These are phyloP conservation scores for Ogataea nitratoaversa DNA, from an alignment of 805 yeast species.

Conservation along the genomic window DNA sequence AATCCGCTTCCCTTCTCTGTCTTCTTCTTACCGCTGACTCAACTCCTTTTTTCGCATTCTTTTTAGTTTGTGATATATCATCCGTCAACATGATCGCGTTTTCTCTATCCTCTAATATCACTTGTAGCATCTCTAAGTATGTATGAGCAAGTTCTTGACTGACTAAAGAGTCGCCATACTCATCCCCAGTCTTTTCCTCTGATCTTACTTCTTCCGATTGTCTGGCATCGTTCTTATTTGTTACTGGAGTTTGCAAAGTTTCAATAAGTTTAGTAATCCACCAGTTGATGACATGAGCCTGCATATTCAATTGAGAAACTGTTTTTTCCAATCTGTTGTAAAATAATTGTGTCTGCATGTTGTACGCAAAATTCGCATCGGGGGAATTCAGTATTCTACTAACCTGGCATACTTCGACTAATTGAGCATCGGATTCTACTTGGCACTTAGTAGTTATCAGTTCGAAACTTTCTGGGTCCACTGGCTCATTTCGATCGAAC, in stretches of 20 bases:
- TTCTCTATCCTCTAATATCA: conserved; percentile 42
- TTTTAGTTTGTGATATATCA: conserved; percentile 10
- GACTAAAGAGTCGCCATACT: conserved; percentile 68
- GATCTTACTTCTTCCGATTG: conserved; percentile 11
- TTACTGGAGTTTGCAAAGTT: conserved; percentile 46
- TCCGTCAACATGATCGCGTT: conserved; percentile 29
- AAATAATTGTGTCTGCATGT: conserved; percentile 19
- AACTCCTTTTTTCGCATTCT: conserved; percentile 1
- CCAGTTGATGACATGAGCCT: conserved; percentile 45
- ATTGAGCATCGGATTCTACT: not conserved
- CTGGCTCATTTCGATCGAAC: not conserved
- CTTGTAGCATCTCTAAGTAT: conserved; percentile 51
- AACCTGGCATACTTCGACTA: conserved; percentile 5
- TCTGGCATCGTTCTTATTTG: conserved; percentile 3
- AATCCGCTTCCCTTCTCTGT: conserved; percentile 8
- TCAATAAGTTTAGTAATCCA: conserved; percentile 44
- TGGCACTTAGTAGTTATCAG: not conserved
- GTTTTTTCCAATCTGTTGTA: conserved; percentile 24
- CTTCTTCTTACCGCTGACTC: not conserved
- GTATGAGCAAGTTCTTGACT: conserved; percentile 70
- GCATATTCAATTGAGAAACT: conserved; percentile 42
- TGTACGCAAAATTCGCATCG: conserved; percentile 11
- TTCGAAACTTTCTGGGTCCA: not conserved
- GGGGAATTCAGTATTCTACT: not conserved
- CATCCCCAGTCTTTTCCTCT: conserved; percentile 63